Evolutionary conservation across 345 rosid genomes (phyloP), one percentile per base, ranked within the genome.

Genomic region (Eucalyptus decipiens): DNA sequence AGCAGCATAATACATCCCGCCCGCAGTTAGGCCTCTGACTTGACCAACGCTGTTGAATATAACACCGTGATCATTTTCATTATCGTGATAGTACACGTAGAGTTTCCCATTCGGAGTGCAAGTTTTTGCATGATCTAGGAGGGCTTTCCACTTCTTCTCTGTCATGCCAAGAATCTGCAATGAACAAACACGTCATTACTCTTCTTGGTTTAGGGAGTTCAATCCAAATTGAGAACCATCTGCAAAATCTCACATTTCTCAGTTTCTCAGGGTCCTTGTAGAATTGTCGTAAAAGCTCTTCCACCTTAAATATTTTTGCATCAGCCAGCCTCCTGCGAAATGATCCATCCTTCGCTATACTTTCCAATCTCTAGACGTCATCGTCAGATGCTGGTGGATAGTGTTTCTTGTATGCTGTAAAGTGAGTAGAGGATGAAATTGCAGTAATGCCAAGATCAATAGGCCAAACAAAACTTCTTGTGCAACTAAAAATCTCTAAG

Each of bases 1-100:
- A 0, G 34, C 34, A 30, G 34, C 34, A 62, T 1, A 4, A 28
- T 12, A 1, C 34, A 12, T 0, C 34, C 72, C 2, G 10, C 4
- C 16, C 37, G 5, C 19, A 14, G 5, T 14, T 3, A 30, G 34
- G 32, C 37, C 72, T 0, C 34, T 14, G 72, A 30, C 3, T 62
- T 30, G 34, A 62, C 34, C 72, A 14, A 62, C 2, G 2, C 4
- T 62, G 34, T 62, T 30, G 34, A 62, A 4, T 62, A 30, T 30
- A 30, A 30, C 72, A 30, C 72, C 37, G 4, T 2, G 19, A 62
- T 14, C 37, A 30, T 0, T 62, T 30, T 1, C 9, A 62, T 6
- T 30, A 11, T 11, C n/a, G 2, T 2, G 4, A 26, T 58, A 2
- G 69, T 62, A 62, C 72, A 30, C 9, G 1, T 62, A 2, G 11